Base-by-base conservation (phyloP, 2,329 filamentous ascomycete species). In the Sphaerulina vaccinii region DNA sequence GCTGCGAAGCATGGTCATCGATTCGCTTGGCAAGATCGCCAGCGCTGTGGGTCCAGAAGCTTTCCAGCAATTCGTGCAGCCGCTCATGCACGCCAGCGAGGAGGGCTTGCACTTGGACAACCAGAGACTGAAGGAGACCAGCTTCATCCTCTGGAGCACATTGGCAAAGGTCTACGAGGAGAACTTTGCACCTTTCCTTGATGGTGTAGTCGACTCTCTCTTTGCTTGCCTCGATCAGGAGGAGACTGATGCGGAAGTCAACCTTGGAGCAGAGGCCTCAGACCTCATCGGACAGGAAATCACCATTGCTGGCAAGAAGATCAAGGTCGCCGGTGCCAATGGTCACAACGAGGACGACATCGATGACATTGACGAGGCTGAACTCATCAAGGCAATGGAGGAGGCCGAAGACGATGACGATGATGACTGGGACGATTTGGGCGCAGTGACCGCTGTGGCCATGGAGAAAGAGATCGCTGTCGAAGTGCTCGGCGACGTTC, bases 381-480 rank as follows among this genome's bases (percentile, higher is more conserved):
- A 78, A 37, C 75, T 82, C 52, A 57, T 65, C 37, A 59, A 65
- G 48, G 62, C 62, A 18, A 79, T 83, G 27, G 81, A 85, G 55
- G 62, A 65, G 35, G 61, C 51, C 10, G 57, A 52, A 23, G 70
- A 68, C 49, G 86, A 87, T 57, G 82, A 84, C 32, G 86, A 90
- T 29, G 88, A 90, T 52, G 88, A 90, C 55, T 90, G 88, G 81
- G 87, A 90, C 63, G 88, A 90, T 63, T 79, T 95, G 41, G 85
- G 84, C 52, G 89, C 89, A 44, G 88, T 95, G 56, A 95, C 90
- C 21, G 90, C 90, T 47, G 83, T 96, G 49, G 90, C 92, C 19
- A 82, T 96, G 55, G 93, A 97, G 79, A 96, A 97, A 75, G 93
- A 99, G 73, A 95, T 97, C 63, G 92, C 93, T 32, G 84, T 96